phyloP scores from a whole-genome alignment of 2,329 filamentous ascomycete genomes.

The Escovopsis weberi region DNA sequence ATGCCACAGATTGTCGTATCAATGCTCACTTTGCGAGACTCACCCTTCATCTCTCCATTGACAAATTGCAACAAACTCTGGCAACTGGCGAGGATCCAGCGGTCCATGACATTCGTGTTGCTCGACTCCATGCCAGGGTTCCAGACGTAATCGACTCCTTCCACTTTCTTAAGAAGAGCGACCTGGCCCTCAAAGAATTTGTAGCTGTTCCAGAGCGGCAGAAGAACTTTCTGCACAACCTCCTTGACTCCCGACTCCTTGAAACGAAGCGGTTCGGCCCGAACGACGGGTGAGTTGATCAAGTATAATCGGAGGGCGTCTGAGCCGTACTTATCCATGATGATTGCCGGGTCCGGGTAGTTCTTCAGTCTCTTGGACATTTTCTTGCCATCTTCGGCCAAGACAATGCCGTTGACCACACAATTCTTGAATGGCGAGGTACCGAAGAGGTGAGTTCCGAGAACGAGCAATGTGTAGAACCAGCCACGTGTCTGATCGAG shows the following conservation, averaged over 20 bases:
- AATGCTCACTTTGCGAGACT: constrained; percentile 14
- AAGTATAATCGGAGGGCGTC: constrained; percentile 90
- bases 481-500: constrained; percentile 89
- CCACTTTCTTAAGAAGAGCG: constrained; percentile 71
- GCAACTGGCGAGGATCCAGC: constrained; percentile 85
- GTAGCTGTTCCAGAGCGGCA: constrained; percentile 92
- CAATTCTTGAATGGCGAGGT: constrained; percentile 84
- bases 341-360: constrained; percentile 72
- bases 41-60: constrained; percentile 77
- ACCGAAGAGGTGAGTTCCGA: constrained; percentile 79
- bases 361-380: constrained; percentile 98
- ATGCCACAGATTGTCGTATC: too few relatives aligned
- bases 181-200: constrained; percentile 93
- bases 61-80: constrained; percentile 86
- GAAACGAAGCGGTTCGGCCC: constrained; percentile 80
- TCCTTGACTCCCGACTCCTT: constrained; percentile 89
- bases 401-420: constrained; percentile 88
- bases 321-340: constrained; percentile 80
- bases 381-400: constrained; percentile 93
- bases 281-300: constrained; percentile 91
- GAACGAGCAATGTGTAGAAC: constrained; percentile 87
- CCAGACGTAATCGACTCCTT: constrained; percentile 62
- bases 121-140: constrained; percentile 59
- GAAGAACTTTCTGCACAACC: constrained; percentile 78
- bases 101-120: constrained; percentile 88